Evolutionary conservation across 495 filamentous ascomycete genomes (phyloP), one percentile per base, ranked within the genome.

Genomic region (Pseudomonodictys pantanalensis): DNA sequence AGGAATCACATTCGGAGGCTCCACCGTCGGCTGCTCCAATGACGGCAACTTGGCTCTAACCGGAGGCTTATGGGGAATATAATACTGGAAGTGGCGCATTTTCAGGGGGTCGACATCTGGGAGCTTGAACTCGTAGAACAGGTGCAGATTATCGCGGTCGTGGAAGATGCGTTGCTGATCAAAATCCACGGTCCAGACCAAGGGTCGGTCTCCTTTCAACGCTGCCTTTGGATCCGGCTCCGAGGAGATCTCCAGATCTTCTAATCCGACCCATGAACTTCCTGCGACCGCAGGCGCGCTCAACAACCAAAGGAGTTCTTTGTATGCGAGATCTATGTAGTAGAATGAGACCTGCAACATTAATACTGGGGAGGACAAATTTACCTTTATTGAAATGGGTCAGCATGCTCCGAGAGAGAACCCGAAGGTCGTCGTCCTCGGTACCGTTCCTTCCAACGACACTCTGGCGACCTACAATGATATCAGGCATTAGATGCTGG

Each of bases 141-240:
- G 2, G 32, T 52, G 48, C 2, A 9, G 23, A 10, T 39, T 20
- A n/a, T 35, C n/a, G 20, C n/a, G 6, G 48, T 52, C 48, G 22
- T 22, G 30, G 29, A 52, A 52, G 30, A 52, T 38, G 28, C 28
- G 29, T 5, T 52, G 2, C 3, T 30, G 48, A 25, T 52, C 48
- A n/a, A 52, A 38, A n/a, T 52, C 48, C 2, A 52, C 48, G 32
- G 48, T 52, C 48, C 48, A 52, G 28, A 52, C 48, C 12, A 20
- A 25, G n/a, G 48, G 28, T 3, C 18, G 15, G 29, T 52, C 48
- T 2, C 29, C 7, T 25, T 18, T 12, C 11, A 52, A 33, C 4
- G 22, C 3, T 18, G 46, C 28, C 4, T 9, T 29, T 28, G 46
- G 26, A 30, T 9, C 15, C 8, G 46, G 46, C 18, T 3, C 17